phyloP scores from a whole-genome alignment of 2,329 filamentous ascomycete genomes.

The Ceratocystis destructans region DNA sequence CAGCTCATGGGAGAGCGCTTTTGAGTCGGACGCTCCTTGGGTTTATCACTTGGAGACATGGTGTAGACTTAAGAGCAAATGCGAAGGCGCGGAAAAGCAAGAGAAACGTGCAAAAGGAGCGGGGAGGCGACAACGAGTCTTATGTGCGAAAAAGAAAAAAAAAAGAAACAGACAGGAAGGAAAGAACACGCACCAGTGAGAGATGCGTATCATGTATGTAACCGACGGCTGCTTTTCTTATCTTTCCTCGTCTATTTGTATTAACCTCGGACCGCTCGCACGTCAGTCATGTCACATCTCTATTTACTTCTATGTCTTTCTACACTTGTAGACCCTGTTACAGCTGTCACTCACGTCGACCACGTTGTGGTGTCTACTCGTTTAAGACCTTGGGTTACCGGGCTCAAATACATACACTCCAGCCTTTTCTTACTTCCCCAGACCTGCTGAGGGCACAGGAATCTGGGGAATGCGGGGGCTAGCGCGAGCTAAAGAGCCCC shows the following conservation, averaged over 20 bases:
- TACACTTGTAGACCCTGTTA: not conserved
- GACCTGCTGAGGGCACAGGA: not conserved
- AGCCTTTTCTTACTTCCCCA: not conserved
- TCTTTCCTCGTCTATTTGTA: not conserved
- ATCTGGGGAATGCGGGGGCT: constrained; percentile 9
- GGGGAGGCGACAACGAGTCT: not conserved
- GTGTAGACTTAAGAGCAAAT: not conserved
- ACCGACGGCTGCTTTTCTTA: not conserved
- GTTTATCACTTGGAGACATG: constrained; percentile 5
- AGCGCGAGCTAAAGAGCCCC: not conserved
- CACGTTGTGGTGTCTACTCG: not conserved
- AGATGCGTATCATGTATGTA: not conserved
- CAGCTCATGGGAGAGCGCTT: constrained; percentile 25
- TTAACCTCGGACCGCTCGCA: constrained; percentile 1
- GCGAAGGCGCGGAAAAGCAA: not conserved
- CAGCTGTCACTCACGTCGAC: not conserved
- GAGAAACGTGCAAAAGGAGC: not conserved
- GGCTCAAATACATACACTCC: not conserved
- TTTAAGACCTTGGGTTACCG: not conserved
- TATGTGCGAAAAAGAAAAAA: not conserved
- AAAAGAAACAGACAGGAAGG: not conserved
- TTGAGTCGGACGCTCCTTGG: constrained; percentile 18
- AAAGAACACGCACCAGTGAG: not conserved
- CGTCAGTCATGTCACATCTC: not conserved
- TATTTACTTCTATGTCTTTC: not conserved